Evolutionary conservation across 371 early-diverging fungal species (phyloP).

Genomic region (Hamiltosporidium tvaerminnensis): DNA sequence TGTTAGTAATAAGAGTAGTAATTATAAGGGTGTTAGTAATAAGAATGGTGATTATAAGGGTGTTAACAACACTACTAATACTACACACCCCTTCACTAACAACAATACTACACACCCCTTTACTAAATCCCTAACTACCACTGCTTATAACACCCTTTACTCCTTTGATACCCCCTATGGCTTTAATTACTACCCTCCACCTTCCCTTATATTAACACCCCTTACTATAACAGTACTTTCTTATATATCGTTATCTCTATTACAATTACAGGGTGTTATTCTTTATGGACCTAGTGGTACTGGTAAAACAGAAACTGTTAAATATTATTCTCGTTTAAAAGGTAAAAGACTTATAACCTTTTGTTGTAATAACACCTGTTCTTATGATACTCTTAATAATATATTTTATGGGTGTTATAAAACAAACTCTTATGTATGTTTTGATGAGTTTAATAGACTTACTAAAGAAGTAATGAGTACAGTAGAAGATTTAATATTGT

Average conservation of each 20-base stretch:
- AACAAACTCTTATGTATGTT: slow-evolving; percentile 13
- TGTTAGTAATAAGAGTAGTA: too few species aligned
- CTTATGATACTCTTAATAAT: slow-evolving; percentile 11
- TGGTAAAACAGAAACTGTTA: slow-evolving; percentile 36
- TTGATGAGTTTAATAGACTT: slow-evolving; percentile 41
- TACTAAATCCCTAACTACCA: too few species aligned
- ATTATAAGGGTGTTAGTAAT: too few species aligned
- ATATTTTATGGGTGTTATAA: slow-evolving; percentile 14
- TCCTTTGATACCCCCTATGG: too few species aligned
- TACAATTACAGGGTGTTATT: slow-evolving; percentile 15
- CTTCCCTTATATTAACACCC: slow-evolving; percentile 26
- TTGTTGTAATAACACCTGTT: slow-evolving; percentile 24
- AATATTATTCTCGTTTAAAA: slow-evolving; percentile 19
- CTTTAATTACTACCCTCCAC: slow-evolving; percentile 23
- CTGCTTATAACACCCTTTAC: too few species aligned
- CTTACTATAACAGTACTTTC: slow-evolving; percentile 17
- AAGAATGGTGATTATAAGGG: too few species aligned
- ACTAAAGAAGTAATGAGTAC: slow-evolving; percentile 20
- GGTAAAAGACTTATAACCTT: slow-evolving; percentile 19
- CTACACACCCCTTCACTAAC: too few species aligned
- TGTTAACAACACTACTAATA: too few species aligned
- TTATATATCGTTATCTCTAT: slow-evolving; percentile 8
- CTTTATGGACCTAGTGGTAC: slow-evolving; percentile 34
- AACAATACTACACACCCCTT: too few species aligned
- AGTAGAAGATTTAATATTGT: slow-evolving; percentile 7